Evolutionary conservation across 2,329 filamentous ascomycete species (phyloP).

Genomic region (Colletotrichum falcatum): DNA sequence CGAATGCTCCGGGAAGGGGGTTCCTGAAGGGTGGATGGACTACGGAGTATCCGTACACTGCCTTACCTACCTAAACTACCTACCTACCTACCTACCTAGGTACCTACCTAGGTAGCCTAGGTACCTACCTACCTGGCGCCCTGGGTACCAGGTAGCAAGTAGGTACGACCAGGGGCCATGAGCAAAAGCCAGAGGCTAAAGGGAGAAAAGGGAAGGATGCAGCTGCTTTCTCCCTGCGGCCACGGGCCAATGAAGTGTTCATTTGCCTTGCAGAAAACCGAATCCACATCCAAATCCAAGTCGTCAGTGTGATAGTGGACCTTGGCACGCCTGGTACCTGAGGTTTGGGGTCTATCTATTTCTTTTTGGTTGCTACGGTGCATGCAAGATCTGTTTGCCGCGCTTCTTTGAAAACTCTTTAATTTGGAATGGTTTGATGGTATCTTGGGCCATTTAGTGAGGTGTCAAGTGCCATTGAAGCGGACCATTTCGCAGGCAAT

Average conservation of each 20-base stretch:
- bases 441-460: too few species aligned
- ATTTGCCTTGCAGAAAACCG: background rate
- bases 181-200: background rate
- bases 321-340: constrained; percentile 8
- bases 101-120: too few species aligned
- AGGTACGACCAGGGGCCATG: background rate
- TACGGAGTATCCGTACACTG: too few species aligned
- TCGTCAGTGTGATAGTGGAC: background rate
- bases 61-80: too few species aligned
- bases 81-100: too few species aligned
- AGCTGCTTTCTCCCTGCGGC: constrained; percentile 18
- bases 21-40: constrained; percentile 1
- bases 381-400: background rate
- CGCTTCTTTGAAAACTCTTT: background rate
- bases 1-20: background rate
- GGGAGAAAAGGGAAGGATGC: constrained; percentile 14
- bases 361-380: background rate
- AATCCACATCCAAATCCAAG: background rate
- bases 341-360: background rate
- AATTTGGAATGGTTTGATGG: background rate
- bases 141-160: too few species aligned
- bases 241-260: background rate
- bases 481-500: background rate
- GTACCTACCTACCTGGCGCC: too few species aligned
- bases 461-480: background rate